Base-by-base conservation (phyloP, 2,329 filamentous ascomycete species). In the Apiospora marii region DNA sequence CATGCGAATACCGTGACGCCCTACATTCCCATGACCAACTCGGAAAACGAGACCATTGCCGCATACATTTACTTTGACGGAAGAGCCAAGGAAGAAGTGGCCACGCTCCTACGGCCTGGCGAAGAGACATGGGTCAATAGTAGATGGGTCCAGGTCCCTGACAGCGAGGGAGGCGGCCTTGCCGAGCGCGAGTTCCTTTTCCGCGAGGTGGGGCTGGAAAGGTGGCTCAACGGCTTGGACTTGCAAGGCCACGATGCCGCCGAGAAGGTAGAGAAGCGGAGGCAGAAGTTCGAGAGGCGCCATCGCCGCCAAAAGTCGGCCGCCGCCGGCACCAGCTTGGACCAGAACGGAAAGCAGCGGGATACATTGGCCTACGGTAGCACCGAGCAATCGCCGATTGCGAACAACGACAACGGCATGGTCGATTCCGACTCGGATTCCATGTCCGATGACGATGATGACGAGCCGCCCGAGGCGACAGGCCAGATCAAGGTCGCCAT, bases 91-190 rank as follows among this genome's bases (percentile, higher is more conserved):
- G 96, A 99, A 82, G 96, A 99, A 84, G 97, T 99, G 3, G 96
- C 96, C 70, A 99, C 96, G 16, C 86, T 99, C 72, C 87, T 99
- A 70, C 89, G 96, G 71, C 93, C 95, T 16, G 96, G 96, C 34
- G 96, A 98, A 81, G 96, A 99, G 84, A 99, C 96, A 1, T 99
- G 96, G 96, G 97, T 99, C 34, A 99, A 98, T 80, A 98, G 95
- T 72, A 89, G 96, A 78, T 99, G 96, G 96, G 96, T 99, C 69
- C 96, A 97, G 80, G 91, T 99, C 8, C 94, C 96, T 3, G 92
- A 95, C 41, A 91, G 92, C 34, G 96, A 98, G 83, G 96, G 96
- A 44, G 96, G 96, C 69, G 96, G 96, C 58, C 89, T 99, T 67
- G 96, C 96, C 43, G 96, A 99, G 85, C 91, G 96, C 75, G 96